phyloP scores from a whole-genome alignment of 208 protist species.

The Trypanosoma platydactyli region DNA sequence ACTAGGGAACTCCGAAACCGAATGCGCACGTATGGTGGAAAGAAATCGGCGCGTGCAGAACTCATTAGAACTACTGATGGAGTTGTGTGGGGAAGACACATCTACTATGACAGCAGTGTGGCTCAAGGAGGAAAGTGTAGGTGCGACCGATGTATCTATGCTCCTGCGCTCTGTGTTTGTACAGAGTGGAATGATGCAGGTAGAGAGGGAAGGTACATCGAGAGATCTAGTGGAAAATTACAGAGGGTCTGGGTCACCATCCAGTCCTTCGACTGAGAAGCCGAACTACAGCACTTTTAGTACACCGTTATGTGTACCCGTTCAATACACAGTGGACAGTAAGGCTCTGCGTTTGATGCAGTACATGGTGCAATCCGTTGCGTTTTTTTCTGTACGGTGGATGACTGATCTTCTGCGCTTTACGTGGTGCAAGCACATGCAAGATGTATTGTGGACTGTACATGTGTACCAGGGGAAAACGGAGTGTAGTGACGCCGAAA shows the following conservation, averaged over 20 bases:
- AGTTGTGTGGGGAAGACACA: constrained; percentile 57
- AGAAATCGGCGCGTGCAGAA: constrained; percentile 37
- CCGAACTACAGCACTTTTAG: not conserved
- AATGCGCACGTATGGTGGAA: constrained; percentile 22
- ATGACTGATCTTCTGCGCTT: constrained; percentile 53
- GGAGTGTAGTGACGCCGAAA: not conserved
- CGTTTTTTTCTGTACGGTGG: constrained; percentile 64
- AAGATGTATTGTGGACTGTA: constrained; percentile 62
- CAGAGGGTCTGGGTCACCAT: not conserved
- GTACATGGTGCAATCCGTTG: constrained; percentile 63
- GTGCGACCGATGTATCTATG: constrained; percentile 35
- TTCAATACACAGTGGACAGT: constrained; percentile 40
- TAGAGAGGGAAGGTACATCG: constrained; percentile 1
- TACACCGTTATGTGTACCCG: not conserved
- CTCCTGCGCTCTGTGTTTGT: constrained; percentile 43
- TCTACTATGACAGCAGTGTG: constrained; percentile 34
- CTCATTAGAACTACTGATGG: constrained; percentile 39
- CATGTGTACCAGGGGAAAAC: constrained; percentile 31
- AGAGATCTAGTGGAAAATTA: not conserved
- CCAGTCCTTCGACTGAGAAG: not conserved
- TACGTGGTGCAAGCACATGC: constrained; percentile 65
- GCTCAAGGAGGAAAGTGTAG: constrained; percentile 19
- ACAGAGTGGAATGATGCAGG: constrained; percentile 49
- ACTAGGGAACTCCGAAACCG: not conserved
- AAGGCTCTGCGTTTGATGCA: constrained; percentile 73